Conservation (phyloP, 176 grass and related monocot genomes). For the Rhynchospora breviuscula region DNA sequence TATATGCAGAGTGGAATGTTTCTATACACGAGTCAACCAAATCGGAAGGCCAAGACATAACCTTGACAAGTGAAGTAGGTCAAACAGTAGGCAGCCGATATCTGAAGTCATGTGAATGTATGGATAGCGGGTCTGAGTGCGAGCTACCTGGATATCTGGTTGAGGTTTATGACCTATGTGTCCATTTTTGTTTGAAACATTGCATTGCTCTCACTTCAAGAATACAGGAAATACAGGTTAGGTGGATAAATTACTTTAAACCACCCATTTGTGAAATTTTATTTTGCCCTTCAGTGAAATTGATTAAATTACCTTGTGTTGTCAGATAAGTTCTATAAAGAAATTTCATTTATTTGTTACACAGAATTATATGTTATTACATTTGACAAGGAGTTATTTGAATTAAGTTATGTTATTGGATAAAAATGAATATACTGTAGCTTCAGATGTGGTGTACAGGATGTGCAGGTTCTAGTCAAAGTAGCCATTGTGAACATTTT, state of each 20-base stretch:
- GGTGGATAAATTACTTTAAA: background rate
- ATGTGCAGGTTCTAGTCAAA: constrained; percentile 3
- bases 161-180: constrained; percentile 42
- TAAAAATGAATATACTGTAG: background rate
- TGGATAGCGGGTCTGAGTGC: constrained; percentile 56
- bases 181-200: constrained; percentile 6
- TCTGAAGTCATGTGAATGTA: constrained; percentile 63
- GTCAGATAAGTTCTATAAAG: background rate
- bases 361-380: background rate
- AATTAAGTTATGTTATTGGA: background rate
- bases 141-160: constrained; percentile 56
- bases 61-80: constrained; percentile 58
- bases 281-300: background rate
- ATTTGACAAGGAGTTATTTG: background rate
- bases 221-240: background rate
- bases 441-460: background rate
- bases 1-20: constrained; percentile 59
- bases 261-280: background rate
- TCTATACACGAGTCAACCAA: constrained; percentile 65
- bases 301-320: background rate
- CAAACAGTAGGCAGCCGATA: constrained; percentile 39
- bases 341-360: background rate
- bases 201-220: background rate
- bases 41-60: constrained; percentile 68
- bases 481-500: constrained; percentile 1